phyloP scores from a whole-genome alignment of 805 yeast genomes.

The Diddensiella caesifluorescens region DNA sequence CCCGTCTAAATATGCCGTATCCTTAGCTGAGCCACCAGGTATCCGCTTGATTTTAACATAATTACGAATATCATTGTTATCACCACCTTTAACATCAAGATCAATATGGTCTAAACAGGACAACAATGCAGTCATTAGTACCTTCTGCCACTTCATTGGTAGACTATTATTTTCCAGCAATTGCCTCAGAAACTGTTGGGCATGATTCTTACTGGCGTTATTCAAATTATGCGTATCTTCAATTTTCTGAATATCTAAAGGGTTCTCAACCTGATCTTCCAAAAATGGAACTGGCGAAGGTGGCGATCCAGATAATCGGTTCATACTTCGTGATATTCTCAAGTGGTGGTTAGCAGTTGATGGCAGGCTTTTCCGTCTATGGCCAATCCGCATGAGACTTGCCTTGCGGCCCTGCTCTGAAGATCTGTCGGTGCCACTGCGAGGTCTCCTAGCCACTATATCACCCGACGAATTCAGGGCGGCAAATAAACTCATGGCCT shows the following conservation, averaged over 20 bases:
- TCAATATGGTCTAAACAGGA: constrained; percentile 55
- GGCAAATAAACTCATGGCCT: constrained; percentile 21
- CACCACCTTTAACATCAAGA: constrained; percentile 56
- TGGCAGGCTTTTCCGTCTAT: constrained; percentile 19
- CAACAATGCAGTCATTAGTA: constrained; percentile 47
- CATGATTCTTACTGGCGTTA: constrained; percentile 30
- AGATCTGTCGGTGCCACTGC: constrained; percentile 21
- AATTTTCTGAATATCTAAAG: too few species aligned
- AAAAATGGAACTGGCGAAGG: neutral
- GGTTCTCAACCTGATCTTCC: neutral
- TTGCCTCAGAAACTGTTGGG: constrained; percentile 28
- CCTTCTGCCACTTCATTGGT: constrained; percentile 53
- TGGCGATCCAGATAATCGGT: neutral
- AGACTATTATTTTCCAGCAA: constrained; percentile 30
- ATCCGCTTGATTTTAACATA: constrained; percentile 83
- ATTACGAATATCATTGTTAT: constrained; percentile 78
- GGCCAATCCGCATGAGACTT: constrained; percentile 19
- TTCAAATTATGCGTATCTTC: constrained; percentile 25
- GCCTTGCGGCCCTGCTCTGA: constrained; percentile 11
- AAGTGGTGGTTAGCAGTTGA: neutral
- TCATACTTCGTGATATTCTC: neutral
- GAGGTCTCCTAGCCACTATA: constrained; percentile 16
- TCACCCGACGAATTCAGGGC: constrained; percentile 15
- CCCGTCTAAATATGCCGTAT: constrained; percentile 67
- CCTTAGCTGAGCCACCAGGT: constrained; percentile 63